Evolutionary conservation across 78 protist species (phyloP).

Genomic region (Anaeramoeba ignava): DNA sequence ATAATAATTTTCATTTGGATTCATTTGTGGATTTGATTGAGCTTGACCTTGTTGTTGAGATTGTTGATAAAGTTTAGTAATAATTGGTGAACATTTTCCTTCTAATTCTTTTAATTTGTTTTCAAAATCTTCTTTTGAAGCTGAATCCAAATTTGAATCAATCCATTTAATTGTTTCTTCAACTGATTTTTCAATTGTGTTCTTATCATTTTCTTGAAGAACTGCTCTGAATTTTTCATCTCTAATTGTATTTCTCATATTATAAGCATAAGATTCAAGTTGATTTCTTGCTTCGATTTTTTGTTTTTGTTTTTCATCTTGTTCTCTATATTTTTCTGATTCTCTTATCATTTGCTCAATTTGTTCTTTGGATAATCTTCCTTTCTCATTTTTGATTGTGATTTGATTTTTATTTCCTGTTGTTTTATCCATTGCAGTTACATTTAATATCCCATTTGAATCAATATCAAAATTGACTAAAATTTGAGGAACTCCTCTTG

Average conservation of each 20-base stretch:
- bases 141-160: no score
- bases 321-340: slow-evolving; percentile 74
- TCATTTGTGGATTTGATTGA: no score
- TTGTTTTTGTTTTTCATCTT: slow-evolving; percentile 48
- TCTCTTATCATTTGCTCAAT: slow-evolving; percentile 82
- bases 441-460: slow-evolving; percentile 81
- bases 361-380: slow-evolving; percentile 67
- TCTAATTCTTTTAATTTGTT: no score
- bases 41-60: no score
- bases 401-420: slow-evolving; percentile 67
- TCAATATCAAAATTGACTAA: slow-evolving; percentile 76
- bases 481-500: slow-evolving; percentile 73
- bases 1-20: no score
- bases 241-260: background rate
- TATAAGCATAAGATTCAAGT: slow-evolving; percentile 69
- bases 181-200: background rate
- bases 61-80: no score
- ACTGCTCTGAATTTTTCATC: background rate
- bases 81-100: no score
- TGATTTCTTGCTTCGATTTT: slow-evolving; percentile 60
- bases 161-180: slow-evolving; percentile 2
- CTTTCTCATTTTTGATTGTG: slow-evolving; percentile 41
- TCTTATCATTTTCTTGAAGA: slow-evolving; percentile 1
- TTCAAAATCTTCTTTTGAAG: no score
- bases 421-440: slow-evolving; percentile 81